Evolutionary conservation across 108 stramenopile genomes (phyloP).

Genomic region (Nannochloropsis salina): DNA sequence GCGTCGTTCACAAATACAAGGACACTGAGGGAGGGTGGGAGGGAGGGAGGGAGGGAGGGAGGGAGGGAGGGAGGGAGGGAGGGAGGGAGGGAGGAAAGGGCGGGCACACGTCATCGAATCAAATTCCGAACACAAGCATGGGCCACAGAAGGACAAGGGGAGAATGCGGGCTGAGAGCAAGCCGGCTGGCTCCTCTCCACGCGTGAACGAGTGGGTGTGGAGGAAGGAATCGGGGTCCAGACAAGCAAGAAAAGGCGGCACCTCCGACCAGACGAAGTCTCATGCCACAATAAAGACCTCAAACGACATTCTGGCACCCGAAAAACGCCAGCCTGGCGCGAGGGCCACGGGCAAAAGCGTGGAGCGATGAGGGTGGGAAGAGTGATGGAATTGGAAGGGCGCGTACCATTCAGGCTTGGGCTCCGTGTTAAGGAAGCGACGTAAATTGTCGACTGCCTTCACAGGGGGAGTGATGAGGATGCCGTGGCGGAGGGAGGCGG

Average conservation of each 20-base stretch:
- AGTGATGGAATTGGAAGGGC: background rate
- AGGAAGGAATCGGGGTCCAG: no score
- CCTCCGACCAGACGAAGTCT: no score
- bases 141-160: no score
- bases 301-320: no score
- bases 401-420: background rate
- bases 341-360: no score
- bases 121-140: no score
- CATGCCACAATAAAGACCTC: no score
- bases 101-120: background rate
- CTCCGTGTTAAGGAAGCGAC: background rate
- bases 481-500: background rate
- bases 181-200: no score
- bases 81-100: background rate
- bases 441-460: background rate
- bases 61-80: background rate
- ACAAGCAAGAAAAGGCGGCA: no score
- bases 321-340: no score
- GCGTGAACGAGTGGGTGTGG: no score
- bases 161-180: no score
- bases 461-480: background rate
- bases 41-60: background rate
- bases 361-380: background rate
- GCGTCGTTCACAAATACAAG: background rate
- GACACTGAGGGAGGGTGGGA: background rate